Evolutionary conservation across 2,329 filamentous ascomycete genomes (phyloP).

Genomic region (Pseudogymnoascus sp.): DNA sequence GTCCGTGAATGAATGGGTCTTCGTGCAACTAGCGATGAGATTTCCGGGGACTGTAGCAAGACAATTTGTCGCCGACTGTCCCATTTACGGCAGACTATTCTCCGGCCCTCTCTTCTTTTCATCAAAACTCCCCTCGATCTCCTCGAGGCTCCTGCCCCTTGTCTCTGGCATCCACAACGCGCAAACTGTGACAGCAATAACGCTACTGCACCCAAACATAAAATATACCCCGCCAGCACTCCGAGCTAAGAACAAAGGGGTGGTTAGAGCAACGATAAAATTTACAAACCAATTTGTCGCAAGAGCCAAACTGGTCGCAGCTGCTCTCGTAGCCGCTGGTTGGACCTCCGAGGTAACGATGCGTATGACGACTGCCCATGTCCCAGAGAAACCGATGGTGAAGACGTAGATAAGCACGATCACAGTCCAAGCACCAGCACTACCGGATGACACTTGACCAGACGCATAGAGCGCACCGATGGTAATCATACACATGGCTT

Average conservation of each 20-base stretch:
- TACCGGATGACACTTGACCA: constrained; percentile 31
- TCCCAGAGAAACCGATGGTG: constrained; percentile 36
- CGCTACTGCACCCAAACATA: constrained; percentile 22
- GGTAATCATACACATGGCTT: constrained; percentile 43
- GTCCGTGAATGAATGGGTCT: no score
- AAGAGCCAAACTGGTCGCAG: constrained; percentile 43
- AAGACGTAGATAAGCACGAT: constrained; percentile 43
- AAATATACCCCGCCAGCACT: constrained; percentile 23
- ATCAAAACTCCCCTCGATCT: constrained; percentile 12
- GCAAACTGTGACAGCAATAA: constrained; percentile 20
- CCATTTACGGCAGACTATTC: neutral
- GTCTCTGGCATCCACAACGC: constrained; percentile 21
- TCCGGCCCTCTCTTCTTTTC: neutral
- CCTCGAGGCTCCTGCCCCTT: constrained; percentile 19
- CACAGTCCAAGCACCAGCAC: constrained; percentile 39
- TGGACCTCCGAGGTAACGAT: constrained; percentile 53
- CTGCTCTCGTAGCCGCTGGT: constrained; percentile 44
- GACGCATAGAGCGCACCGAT: constrained; percentile 46
- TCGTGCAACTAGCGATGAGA: no score
- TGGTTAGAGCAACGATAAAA: constrained; percentile 28
- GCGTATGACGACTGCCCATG: constrained; percentile 47
- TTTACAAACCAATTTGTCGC: constrained; percentile 34
- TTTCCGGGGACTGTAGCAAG: no score
- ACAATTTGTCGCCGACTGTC: no score
- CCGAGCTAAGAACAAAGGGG: constrained; percentile 23